Percentiles rank a stretch among this genome's conserved stretches.
These are phyloP conservation scores for Citrus trifoliata DNA, from an alignment of 345 rosid genomes.

Conservation along the genomic window DNA sequence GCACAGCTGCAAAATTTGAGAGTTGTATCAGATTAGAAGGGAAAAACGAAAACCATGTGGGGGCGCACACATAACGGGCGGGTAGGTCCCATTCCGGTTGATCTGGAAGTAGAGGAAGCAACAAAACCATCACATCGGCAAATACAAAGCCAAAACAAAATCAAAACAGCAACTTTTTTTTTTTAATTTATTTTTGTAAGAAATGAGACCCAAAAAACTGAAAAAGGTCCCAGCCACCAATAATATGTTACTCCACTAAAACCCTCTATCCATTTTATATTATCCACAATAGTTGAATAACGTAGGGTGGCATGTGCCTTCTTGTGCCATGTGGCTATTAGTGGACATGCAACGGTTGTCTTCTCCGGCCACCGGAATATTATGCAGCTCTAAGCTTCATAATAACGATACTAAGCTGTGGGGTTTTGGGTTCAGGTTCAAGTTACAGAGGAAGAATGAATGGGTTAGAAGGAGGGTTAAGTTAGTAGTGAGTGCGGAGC, in stretches of 20 bases:
- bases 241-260: neutral
- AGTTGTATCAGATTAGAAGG: too few relatives aligned
- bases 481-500: slow-evolving; percentile 55
- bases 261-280: neutral
- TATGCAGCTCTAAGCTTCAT: slow-evolving; percentile 23
- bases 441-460: slow-evolving; percentile 31
- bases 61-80: too few relatives aligned
- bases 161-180: neutral
- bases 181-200: neutral
- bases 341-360: slow-evolving; percentile 42
- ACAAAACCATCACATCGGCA: neutral
- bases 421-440: slow-evolving; percentile 32
- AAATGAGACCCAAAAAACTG: neutral
- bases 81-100: neutral
- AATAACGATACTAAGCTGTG: slow-evolving; percentile 21
- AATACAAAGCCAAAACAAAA: neutral
- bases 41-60: neutral
- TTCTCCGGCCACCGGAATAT: slow-evolving; percentile 51
- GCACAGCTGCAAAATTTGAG: neutral
- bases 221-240: neutral
- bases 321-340: slow-evolving; percentile 43
- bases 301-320: slow-evolving; percentile 56
- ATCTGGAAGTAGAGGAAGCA: neutral
- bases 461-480: slow-evolving; percentile 35
- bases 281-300: slow-evolving; percentile 2